Evolutionary conservation across 2,329 filamentous ascomycete species (phyloP).

Genomic region (Aspergillus sp.): DNA sequence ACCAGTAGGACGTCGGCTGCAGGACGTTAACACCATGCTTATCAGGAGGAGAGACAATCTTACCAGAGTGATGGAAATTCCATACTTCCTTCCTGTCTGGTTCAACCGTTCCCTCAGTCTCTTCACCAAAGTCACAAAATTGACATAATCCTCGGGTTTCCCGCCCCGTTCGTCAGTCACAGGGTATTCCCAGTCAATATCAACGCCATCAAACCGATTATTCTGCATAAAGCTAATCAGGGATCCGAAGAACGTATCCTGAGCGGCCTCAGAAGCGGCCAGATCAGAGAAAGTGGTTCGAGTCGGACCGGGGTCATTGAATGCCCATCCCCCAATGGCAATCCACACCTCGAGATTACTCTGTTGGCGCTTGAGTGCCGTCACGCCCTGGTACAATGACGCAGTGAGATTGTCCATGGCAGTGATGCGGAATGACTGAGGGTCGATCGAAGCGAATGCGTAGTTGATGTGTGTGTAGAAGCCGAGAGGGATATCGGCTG

Average conservation of each 20-base stretch:
- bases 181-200: conserved; percentile 24
- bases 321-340: conserved; percentile 29
- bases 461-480: conserved; percentile 38
- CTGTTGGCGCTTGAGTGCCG: conserved; percentile 34
- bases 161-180: conserved; percentile 16
- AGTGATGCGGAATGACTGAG: conserved; percentile 30
- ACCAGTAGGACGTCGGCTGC: conserved; percentile 21
- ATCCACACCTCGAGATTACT: conserved; percentile 24
- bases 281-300: conserved; percentile 21
- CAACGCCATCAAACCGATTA: conserved; percentile 18
- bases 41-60: background rate
- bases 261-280: conserved; percentile 13
- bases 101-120: conserved; percentile 5
- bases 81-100: background rate
- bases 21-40: background rate
- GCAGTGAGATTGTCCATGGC: conserved; percentile 28
- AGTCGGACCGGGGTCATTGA: conserved; percentile 27
- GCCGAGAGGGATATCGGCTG: conserved; percentile 24
- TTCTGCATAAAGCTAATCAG: conserved; percentile 15
- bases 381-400: conserved; percentile 28
- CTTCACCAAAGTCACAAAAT: conserved; percentile 15
- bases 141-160: conserved; percentile 9
- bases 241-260: conserved; percentile 18
- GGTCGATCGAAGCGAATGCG: conserved; percentile 49
- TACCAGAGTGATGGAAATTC: conserved; percentile 18